Evolutionary conservation across 1,139 yeast genomes (phyloP).

Genomic region (Yamadazyma membranifaciens): DNA sequence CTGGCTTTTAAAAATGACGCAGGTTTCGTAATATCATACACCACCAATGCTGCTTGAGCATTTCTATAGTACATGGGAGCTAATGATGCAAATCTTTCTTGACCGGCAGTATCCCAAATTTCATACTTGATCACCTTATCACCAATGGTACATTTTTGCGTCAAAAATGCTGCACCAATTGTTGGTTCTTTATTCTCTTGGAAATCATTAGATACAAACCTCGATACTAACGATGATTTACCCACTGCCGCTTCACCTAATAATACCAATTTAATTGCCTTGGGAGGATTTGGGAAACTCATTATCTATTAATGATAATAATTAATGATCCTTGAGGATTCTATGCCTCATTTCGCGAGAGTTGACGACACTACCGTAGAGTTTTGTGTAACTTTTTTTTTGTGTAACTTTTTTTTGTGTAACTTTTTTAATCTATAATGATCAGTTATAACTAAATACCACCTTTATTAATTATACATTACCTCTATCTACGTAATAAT

Average conservation of each 20-base stretch:
- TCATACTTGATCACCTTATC: conserved; percentile 91
- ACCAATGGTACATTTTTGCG: conserved; percentile 91
- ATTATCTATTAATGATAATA: conserved; percentile 12
- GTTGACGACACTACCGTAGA: not conserved
- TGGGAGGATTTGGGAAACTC: conserved; percentile 48
- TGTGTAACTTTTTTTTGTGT: not conserved
- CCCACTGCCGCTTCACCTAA: conserved; percentile 99
- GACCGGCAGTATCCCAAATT: conserved; percentile 99
- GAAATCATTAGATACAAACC: conserved; percentile 94
- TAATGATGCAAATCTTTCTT: conserved; percentile 91
- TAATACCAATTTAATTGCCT: conserved; percentile 83
- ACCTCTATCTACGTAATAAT: no score
- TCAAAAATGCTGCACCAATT: conserved; percentile 95
- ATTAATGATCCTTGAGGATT: conserved; percentile 5
- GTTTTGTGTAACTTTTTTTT: not conserved
- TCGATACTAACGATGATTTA: conserved; percentile 84
- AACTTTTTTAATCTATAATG: no score
- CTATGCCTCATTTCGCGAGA: conserved; percentile 2
- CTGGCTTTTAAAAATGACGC: conserved; percentile 98
- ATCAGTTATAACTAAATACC: no score
- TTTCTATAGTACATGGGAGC: conserved; percentile 98
- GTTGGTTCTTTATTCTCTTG: conserved; percentile 97
- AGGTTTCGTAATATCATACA: conserved; percentile 93
- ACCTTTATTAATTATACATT: no score
- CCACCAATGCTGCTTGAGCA: conserved; percentile 98